Evolutionary conservation across 1,284 basidiomycete genomes (phyloP).

Genomic region (Cystobasidium pallidum): DNA sequence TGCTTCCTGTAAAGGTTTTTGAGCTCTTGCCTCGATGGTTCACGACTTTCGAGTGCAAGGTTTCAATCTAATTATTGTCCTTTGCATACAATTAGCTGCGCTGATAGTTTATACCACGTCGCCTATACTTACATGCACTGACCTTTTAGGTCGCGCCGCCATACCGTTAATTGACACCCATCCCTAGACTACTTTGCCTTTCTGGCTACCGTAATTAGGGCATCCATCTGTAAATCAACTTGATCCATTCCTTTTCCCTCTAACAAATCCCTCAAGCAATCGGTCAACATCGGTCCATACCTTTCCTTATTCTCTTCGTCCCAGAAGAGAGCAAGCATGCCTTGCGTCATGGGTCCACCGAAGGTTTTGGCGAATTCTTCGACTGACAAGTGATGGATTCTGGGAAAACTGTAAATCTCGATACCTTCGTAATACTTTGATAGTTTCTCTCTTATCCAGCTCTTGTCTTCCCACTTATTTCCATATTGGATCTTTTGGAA

Average conservation of each 20-base stretch:
- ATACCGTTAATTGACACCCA: too few species aligned
- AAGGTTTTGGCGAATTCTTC: slow-evolving; percentile 15
- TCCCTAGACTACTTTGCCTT: slow-evolving; percentile 1
- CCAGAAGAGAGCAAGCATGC: slow-evolving; percentile 22
- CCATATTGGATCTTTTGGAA: slow-evolving; percentile 30
- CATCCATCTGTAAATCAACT: slow-evolving; percentile 28
- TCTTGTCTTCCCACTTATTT: slow-evolving; percentile 27
- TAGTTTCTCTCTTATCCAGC: slow-evolving; percentile 11
- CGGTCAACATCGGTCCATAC: background rate
- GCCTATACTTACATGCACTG: too few species aligned
- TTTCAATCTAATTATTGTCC: too few species aligned
- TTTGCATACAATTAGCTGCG: too few species aligned
- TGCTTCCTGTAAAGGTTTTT: too few species aligned
- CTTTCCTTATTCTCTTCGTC: slow-evolving; percentile 12
- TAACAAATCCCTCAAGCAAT: background rate
- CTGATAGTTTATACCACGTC: too few species aligned
- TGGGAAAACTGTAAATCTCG: background rate
- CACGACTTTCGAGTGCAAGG: too few species aligned
- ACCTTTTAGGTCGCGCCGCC: too few species aligned
- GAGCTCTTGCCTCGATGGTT: too few species aligned
- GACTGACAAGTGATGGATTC: background rate
- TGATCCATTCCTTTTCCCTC: slow-evolving; percentile 1
- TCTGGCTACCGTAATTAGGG: slow-evolving; percentile 24
- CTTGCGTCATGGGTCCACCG: slow-evolving; percentile 22
- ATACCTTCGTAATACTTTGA: slow-evolving; percentile 5